Conservation (phyloP, 352 stramenopile species). For the Phytophthora colocasiae region DNA sequence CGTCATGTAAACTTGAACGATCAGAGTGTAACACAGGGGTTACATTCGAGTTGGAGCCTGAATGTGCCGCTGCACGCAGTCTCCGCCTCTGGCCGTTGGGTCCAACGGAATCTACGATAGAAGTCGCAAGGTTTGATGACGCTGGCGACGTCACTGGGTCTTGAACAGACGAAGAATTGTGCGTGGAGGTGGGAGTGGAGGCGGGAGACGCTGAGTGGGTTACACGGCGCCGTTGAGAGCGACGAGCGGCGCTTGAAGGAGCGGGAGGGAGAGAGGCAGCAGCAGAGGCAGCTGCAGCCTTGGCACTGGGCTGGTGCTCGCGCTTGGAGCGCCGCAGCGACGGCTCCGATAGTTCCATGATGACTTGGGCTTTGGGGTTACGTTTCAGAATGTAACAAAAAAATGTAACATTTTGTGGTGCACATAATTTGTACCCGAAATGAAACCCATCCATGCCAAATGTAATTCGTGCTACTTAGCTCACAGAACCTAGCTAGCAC, state of each 20-base stretch:
- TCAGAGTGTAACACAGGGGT: conserved; percentile 4
- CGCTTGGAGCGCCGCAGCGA: conserved; percentile 47
- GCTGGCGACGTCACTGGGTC: conserved; percentile 1
- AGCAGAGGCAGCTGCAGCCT: conserved; percentile 13
- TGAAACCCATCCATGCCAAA: too few species aligned
- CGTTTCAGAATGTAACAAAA: background rate
- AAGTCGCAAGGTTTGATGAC: conserved; percentile 4
- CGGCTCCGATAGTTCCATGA: conserved; percentile 8
- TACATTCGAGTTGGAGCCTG: conserved; percentile 9
- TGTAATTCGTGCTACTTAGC: too few species aligned
- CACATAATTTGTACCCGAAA: background rate
- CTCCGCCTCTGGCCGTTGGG: conserved; percentile 21
- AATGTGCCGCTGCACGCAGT: conserved; percentile 24
- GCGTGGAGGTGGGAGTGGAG: conserved; percentile 10
- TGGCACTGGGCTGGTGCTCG: conserved; percentile 33
- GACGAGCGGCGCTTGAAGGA: conserved; percentile 11
- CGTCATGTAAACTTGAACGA: conserved; percentile 15
- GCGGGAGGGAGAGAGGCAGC: background rate
- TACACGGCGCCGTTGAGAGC: conserved; percentile 36
- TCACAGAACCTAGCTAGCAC: too few species aligned
- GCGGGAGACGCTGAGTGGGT: conserved; percentile 10
- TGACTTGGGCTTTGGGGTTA: too few species aligned
- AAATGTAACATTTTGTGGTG: background rate
- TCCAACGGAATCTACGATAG: conserved; percentile 2
- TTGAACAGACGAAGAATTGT: conserved; percentile 11